A percentile compares a stretch with the other conserved stretches of the same genome.
phyloP scores from a whole-genome alignment of 768 basidiomycete genomes.

The Zangia roseola region DNA sequence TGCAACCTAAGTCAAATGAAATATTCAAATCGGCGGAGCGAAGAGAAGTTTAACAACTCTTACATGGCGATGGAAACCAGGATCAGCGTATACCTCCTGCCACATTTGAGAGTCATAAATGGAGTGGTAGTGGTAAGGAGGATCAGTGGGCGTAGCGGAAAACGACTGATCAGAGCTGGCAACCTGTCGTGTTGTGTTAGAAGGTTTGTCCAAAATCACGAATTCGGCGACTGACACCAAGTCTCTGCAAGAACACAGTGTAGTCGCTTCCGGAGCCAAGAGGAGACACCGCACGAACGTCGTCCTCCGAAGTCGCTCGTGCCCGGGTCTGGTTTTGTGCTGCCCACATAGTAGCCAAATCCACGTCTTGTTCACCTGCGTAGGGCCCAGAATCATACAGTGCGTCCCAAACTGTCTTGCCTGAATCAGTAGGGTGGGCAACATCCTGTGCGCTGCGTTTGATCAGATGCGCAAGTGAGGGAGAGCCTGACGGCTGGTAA shows the following conservation, averaged over 20 bases:
- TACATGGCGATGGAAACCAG: constrained; percentile 72
- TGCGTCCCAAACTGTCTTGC: constrained; percentile 60
- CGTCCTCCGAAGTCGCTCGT: constrained; percentile 21
- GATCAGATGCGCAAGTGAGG: constrained; percentile 63
- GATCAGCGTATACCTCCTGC: constrained; percentile 74
- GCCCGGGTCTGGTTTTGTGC: constrained; percentile 28
- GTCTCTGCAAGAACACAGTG: constrained; percentile 84
- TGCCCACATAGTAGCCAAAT: constrained; percentile 42
- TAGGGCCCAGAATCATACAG: constrained; percentile 53
- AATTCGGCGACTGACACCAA: constrained; percentile 46
- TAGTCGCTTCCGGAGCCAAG: constrained; percentile 86
- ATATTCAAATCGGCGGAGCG: neutral
- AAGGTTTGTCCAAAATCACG: neutral
- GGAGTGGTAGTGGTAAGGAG: constrained; percentile 72
- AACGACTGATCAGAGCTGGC: constrained; percentile 36
- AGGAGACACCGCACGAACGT: constrained; percentile 46
- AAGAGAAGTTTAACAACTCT: constrained; percentile 15
- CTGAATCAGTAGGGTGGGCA: constrained; percentile 51
- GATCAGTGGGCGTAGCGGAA: constrained; percentile 40
- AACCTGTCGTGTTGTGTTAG: constrained; percentile 18
- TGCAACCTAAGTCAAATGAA: constrained; percentile 44
- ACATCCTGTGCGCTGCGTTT: constrained; percentile 51
- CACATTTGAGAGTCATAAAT: constrained; percentile 71
- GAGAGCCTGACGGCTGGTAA: constrained; percentile 52
- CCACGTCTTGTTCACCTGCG: constrained; percentile 39